A percentile compares a stretch with the other conserved stretches of the same genome.
These are phyloP conservation scores for Termitomyces sp. DNA, from an alignment of 768 basidiomycete genomes.

Conservation along the genomic window DNA sequence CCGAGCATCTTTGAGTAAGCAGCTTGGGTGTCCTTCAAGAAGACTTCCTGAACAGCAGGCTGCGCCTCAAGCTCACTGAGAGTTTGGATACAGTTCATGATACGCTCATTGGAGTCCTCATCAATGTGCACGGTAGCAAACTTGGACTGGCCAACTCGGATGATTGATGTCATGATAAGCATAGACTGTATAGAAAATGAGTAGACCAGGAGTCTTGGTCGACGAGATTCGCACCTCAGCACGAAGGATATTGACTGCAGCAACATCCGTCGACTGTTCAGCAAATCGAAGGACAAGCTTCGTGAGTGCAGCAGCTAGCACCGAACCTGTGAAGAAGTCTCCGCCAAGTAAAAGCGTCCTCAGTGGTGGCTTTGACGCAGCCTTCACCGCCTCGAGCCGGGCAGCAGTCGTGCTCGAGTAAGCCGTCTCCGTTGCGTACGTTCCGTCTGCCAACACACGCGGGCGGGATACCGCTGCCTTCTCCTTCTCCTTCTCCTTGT, in stretches of 20 bases:
- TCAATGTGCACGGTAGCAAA: slow-evolving; percentile 94
- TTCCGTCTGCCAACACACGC: slow-evolving; percentile 90
- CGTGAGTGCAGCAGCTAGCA: slow-evolving; percentile 83
- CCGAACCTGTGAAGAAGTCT: slow-evolving; percentile 94
- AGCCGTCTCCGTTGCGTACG: slow-evolving; percentile 95
- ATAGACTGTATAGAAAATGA: slow-evolving; percentile 53
- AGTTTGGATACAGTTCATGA: slow-evolving; percentile 93
- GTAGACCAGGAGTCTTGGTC: background rate
- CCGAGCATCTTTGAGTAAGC: slow-evolving; percentile 96
- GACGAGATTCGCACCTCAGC: slow-evolving; percentile 61
- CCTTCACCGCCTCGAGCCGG: slow-evolving; percentile 74
- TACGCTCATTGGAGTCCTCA: slow-evolving; percentile 95
- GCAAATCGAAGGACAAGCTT: slow-evolving; percentile 83
- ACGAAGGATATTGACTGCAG: slow-evolving; percentile 60
- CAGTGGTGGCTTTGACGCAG: slow-evolving; percentile 86
- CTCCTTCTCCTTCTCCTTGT: slow-evolving; percentile 38
- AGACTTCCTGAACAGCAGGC: slow-evolving; percentile 58
- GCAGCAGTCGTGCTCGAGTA: slow-evolving; percentile 62
- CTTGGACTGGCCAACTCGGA: slow-evolving; percentile 96
- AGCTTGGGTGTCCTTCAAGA: slow-evolving; percentile 81
- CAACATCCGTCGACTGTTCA: slow-evolving; percentile 42
- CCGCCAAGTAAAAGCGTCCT: slow-evolving; percentile 86
- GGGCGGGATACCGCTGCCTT: slow-evolving; percentile 53
- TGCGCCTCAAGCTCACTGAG: slow-evolving; percentile 71
- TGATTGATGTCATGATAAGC: slow-evolving; percentile 96